Evolutionary conservation across 2,329 filamentous ascomycete genomes (phyloP).

Genomic region (Lachnellula hyalina): DNA sequence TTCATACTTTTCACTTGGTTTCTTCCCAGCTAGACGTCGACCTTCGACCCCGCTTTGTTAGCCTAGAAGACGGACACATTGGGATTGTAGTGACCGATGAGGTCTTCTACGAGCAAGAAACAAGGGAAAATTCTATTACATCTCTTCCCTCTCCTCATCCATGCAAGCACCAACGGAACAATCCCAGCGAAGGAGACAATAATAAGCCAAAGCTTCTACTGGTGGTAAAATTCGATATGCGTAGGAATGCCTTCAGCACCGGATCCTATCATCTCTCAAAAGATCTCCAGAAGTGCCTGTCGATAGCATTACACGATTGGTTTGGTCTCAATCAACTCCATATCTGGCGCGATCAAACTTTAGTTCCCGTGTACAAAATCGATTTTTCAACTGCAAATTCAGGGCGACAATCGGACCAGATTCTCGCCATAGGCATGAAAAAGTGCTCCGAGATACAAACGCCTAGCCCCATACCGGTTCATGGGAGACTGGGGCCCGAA

Average conservation of each 20-base stretch:
- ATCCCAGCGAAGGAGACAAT: not conserved
- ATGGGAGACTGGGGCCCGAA: not conserved
- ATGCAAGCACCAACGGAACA: not conserved
- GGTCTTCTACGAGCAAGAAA: not conserved
- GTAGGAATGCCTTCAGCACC: conserved; percentile 4
- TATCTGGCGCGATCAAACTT: conserved; percentile 2
- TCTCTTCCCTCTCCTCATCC: not conserved
- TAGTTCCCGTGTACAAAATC: not conserved
- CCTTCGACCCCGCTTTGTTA: not conserved
- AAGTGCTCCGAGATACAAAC: not conserved
- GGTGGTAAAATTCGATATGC: conserved; percentile 12
- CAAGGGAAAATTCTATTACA: not conserved
- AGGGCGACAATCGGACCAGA: not conserved
- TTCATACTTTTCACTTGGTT: not conserved
- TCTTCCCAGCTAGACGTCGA: not conserved
- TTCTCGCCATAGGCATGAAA: not conserved
- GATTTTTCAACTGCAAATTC: not conserved
- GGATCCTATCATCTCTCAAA: conserved; percentile 4
- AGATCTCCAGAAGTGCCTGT: not conserved
- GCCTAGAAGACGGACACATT: not conserved
- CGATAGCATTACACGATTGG: not conserved
- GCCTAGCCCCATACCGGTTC: not conserved
- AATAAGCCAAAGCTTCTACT: not conserved
- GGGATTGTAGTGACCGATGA: not conserved
- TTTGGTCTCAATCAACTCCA: not conserved